A percentile compares a stretch with the other conserved stretches of the same genome.
phyloP scores from a whole-genome alignment of 768 basidiomycete species.

The Cystofilobasidium macerans region DNA sequence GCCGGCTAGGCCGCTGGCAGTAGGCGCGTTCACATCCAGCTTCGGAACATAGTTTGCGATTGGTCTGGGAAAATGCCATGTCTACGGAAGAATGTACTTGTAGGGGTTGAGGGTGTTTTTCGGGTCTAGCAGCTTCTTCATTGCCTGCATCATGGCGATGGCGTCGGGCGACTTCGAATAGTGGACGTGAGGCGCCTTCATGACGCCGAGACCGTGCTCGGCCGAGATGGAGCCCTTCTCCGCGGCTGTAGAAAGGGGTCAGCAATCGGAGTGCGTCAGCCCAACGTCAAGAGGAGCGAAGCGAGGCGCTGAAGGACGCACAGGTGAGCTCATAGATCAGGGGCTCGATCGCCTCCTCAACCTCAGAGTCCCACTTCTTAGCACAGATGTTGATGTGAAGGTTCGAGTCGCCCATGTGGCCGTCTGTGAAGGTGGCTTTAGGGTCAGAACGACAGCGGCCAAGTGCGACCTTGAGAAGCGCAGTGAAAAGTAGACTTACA shows the following conservation, averaged over 20 bases:
- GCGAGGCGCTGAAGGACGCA: constrained; percentile 13
- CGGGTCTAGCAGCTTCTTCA: constrained; percentile 82
- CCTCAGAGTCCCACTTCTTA: constrained; percentile 64
- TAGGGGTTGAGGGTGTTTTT: constrained; percentile 62
- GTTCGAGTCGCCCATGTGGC: constrained; percentile 42
- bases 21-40: not conserved
- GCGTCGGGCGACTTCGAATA: constrained; percentile 74
- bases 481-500: constrained; percentile 48
- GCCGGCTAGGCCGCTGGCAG: not conserved
- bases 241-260: constrained; percentile 40
- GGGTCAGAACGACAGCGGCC: not conserved
- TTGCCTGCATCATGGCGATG: constrained; percentile 77
- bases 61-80: no score
- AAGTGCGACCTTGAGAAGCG: not conserved
- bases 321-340: constrained; percentile 84
- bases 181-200: constrained; percentile 79
- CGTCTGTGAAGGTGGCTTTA: not conserved
- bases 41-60: no score
- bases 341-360: constrained; percentile 80
- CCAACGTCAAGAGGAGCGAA: not conserved
- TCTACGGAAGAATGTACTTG: not conserved
- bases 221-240: constrained; percentile 85
- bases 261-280: not conserved
- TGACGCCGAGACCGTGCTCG: constrained; percentile 91
- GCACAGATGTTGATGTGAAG: constrained; percentile 87